Percentiles rank a stretch among this genome's conserved stretches.
Evolutionary conservation across 163 green algal genomes (phyloP).

Genomic region (Trebouxiophyceae sp.): DNA sequence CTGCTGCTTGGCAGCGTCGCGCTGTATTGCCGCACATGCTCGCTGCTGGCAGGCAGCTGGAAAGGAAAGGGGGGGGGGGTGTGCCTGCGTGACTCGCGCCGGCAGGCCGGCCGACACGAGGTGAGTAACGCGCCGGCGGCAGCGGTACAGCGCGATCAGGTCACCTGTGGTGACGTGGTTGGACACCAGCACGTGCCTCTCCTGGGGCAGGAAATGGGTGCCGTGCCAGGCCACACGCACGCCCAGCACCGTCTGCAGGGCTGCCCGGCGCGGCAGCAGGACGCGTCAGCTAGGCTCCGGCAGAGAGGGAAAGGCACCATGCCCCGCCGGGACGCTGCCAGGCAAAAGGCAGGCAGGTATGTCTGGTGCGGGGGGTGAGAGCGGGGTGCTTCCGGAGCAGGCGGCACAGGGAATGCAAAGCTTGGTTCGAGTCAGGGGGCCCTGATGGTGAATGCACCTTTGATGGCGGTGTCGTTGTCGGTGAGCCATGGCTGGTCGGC

Average conservation of each 20-base stretch:
- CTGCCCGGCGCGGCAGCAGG: no score
- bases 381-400: no score
- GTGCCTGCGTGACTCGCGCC: neutral
- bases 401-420: neutral
- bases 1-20: no score
- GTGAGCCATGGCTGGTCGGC: conserved; percentile 17
- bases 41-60: no score
- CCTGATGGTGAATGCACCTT: neutral
- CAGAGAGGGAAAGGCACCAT: no score
- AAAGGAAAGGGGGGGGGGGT: no score
- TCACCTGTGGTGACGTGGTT: conserved; percentile 28
- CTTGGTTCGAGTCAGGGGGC: neutral
- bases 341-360: no score
- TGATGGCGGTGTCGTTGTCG: conserved; percentile 16
- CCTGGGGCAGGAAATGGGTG: conserved; percentile 2
- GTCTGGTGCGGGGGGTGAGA: no score
- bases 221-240: conserved; percentile 9
- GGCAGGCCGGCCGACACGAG: conserved; percentile 34
- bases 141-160: conserved; percentile 37
- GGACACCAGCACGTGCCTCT: conserved; percentile 22
- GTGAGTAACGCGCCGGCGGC: conserved; percentile 23
- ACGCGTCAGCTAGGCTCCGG: no score
- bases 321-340: no score
- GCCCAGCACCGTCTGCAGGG: conserved; percentile 14
- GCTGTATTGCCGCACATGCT: no score